Conservation (phyloP, 1,284 basidiomycete genomes). For the Microbotryomycetes sp. region DNA sequence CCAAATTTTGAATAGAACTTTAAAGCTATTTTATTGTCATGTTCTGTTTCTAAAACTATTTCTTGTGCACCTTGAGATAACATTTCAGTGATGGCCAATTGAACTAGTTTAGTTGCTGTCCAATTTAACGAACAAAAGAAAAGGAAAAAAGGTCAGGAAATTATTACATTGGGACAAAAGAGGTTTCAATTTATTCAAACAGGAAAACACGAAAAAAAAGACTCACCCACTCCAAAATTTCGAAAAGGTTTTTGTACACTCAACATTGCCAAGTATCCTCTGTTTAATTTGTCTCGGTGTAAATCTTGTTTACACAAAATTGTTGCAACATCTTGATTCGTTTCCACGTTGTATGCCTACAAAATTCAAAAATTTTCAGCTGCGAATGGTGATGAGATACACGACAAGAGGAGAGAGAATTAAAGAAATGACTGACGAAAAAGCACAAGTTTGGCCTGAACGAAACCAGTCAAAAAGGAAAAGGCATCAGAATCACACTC, state of each 20-base stretch:
- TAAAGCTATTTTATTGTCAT: slow-evolving; percentile 80
- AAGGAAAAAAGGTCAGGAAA: no score
- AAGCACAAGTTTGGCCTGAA: slow-evolving; percentile 87
- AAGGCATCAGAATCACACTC: no score
- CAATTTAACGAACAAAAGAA: slow-evolving; percentile 15
- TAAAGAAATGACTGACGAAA: slow-evolving; percentile 52
- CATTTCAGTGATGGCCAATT: slow-evolving; percentile 55
- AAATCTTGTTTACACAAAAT: slow-evolving; percentile 92
- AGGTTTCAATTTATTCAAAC: slow-evolving; percentile 6
- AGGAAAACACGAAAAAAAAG: slow-evolving; percentile 43
- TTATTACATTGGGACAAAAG: not conserved
- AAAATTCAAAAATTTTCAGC: slow-evolving; percentile 4
- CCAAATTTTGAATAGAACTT: slow-evolving; percentile 85
- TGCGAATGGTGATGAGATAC: no score
- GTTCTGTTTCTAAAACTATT: slow-evolving; percentile 91
- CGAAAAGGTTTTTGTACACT: slow-evolving; percentile 73
- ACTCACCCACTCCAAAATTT: slow-evolving; percentile 82
- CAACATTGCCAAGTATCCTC: slow-evolving; percentile 98
- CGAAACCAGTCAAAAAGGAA: not conserved
- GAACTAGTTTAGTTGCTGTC: slow-evolving; percentile 68
- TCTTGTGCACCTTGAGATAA: slow-evolving; percentile 14
- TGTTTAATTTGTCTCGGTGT: slow-evolving; percentile 65
- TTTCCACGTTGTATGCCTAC: slow-evolving; percentile 31
- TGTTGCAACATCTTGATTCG: slow-evolving; percentile 60
- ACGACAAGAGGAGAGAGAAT: no score